phyloP scores from a whole-genome alignment of 164 flowering plant species.

The Protea cynaroides region DNA sequence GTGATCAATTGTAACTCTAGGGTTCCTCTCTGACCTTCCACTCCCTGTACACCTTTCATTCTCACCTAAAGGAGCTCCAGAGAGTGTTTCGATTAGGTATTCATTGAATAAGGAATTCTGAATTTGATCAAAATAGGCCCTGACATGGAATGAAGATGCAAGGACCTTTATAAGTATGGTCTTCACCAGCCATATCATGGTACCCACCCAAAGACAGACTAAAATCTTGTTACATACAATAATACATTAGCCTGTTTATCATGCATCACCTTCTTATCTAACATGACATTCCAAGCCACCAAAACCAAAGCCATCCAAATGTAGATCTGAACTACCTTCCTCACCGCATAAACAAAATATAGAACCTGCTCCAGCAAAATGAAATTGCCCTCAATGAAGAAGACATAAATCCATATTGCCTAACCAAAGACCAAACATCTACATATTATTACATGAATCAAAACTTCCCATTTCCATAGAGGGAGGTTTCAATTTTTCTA shows the following conservation, averaged over 20 bases:
- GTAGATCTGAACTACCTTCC: slow-evolving; percentile 61
- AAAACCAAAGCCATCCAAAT: slow-evolving; percentile 63
- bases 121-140: slow-evolving; percentile 51
- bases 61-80: slow-evolving; percentile 45
- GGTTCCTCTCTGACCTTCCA: slow-evolving; percentile 14
- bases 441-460: slow-evolving; percentile 52
- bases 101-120: slow-evolving; percentile 56
- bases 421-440: slow-evolving; percentile 68
- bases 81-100: slow-evolving; percentile 52
- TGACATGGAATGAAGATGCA: slow-evolving; percentile 54
- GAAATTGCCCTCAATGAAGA: slow-evolving; percentile 60
- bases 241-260: slow-evolving; percentile 23
- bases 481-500: slow-evolving; percentile 38
- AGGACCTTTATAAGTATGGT: slow-evolving; percentile 45
- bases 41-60: slow-evolving; percentile 40
- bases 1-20: slow-evolving; percentile 42
- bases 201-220: slow-evolving; percentile 44
- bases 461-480: slow-evolving; percentile 66
- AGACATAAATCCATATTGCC: slow-evolving; percentile 48
- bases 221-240: slow-evolving; percentile 45
- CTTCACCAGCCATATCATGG: slow-evolving; percentile 48
- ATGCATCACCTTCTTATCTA: slow-evolving; percentile 39
- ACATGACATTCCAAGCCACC: slow-evolving; percentile 49
- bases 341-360: slow-evolving; percentile 67
- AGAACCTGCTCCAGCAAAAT: slow-evolving; percentile 53